Base-by-base conservation (phyloP, 2,329 filamentous ascomycete genomes). In the Elsinoe ampelina region DNA sequence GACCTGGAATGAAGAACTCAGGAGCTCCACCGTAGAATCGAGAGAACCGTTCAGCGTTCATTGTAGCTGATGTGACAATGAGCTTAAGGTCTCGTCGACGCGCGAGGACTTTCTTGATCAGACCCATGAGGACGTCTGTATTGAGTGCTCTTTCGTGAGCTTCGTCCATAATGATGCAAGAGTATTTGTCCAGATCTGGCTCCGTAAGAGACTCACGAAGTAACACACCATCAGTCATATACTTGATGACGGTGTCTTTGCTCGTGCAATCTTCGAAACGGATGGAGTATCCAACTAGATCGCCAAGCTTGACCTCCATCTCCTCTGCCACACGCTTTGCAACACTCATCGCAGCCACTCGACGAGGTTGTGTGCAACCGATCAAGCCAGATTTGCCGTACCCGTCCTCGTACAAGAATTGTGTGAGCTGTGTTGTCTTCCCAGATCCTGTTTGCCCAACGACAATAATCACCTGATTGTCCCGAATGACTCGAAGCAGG, bases 121-220 rank as follows among this genome's bases (percentile, higher is more conserved):
- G 74, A 0, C 93, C 93, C 88, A 98, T 95, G 12, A 98, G 75
- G 15, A 98, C 92, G 70, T 98, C 93, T 0, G 93, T 98, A 67
- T 98, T 97, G 51, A 98, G 74, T 1, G 93, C 92, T 70, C 93
- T 82, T 72, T 98, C 93, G 78, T 98, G 93, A 3, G 93, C 95
- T 75, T 98, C 93, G 68, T 98, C 93, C 93, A 98, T 98, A 71
- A 98, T 98, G 65, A 98, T 90, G 69, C 91, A 96, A 12, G 92
- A 95, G 69, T 98, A 98, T 62, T 89, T 88, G 70, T 97, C 93
- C 45, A 98, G 77, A 69, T 98, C 92, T 5, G 86, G 83, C 70
- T 97, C 92, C 59, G 90, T 91, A 10, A 98, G 78, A 5, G 90
- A 96, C 67, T 98, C 95, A 73, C 93, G 82, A 32, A 98, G 80